These are phyloP conservation scores for Lactuca saligna DNA, from an alignment of 129 eudicot genomes.

Conservation along the genomic window DNA sequence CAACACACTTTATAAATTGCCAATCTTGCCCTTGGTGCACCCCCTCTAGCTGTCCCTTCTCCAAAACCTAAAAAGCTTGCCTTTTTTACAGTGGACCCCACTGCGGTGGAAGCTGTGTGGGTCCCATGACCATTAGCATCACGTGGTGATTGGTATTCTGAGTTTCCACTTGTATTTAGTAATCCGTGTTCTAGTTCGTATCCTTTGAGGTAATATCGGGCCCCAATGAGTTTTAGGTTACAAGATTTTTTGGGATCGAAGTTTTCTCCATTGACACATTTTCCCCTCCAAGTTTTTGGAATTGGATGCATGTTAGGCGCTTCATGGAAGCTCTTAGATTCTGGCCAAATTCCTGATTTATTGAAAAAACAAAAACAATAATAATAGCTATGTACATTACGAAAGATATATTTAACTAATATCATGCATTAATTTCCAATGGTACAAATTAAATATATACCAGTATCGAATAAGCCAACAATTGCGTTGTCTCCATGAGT, in stretches of 20 bases:
- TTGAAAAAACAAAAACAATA: too few relatives aligned
- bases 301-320: conserved; percentile 50
- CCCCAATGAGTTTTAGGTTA: conserved; percentile 68
- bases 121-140: conserved; percentile 74
- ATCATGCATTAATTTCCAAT: conserved; percentile 4
- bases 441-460: conserved; percentile 19
- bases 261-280: conserved; percentile 49
- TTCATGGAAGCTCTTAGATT: conserved; percentile 65
- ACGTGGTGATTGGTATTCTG: conserved; percentile 53
- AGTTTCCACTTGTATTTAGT: conserved; percentile 22
- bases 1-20: conserved; percentile 85
- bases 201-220: conserved; percentile 60
- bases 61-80: conserved; percentile 55
- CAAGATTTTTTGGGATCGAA: conserved; percentile 52
- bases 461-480: conserved; percentile 75
- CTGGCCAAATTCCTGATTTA: conserved; percentile 73
- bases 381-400: background rate
- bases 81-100: conserved; percentile 45
- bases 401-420: background rate
- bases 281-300: conserved; percentile 65
- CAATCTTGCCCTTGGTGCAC: conserved; percentile 72
- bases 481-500: conserved; percentile 50
- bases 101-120: conserved; percentile 74
- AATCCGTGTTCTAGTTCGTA: conserved; percentile 46
- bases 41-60: conserved; percentile 65